A percentile compares a stretch with the other conserved stretches of the same genome.
Evolutionary conservation across 768 basidiomycete genomes (phyloP).

Genomic region (Phylloporus rhodoxanthus): DNA sequence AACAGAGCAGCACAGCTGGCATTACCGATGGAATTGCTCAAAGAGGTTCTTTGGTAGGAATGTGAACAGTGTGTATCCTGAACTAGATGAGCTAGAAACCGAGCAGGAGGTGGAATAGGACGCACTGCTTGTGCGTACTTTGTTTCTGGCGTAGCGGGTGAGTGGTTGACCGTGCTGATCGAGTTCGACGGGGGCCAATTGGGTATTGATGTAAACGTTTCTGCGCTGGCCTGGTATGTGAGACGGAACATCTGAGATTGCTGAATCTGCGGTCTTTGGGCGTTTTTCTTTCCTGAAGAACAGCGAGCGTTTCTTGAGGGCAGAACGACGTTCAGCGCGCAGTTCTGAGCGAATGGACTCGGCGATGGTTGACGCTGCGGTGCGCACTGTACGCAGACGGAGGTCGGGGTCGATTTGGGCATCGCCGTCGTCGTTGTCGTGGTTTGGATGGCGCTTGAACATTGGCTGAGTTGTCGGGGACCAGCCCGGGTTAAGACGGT

Average conservation of each 20-base stretch:
- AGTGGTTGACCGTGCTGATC: conserved; percentile 71
- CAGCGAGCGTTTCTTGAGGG: conserved; percentile 43
- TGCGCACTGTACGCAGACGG: conserved; percentile 85
- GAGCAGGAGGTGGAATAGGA: conserved; percentile 11
- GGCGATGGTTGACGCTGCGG: conserved; percentile 85
- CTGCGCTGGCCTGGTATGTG: conserved; percentile 51
- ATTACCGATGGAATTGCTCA: conserved; percentile 88
- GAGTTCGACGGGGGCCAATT: conserved; percentile 58
- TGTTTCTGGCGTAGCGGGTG: conserved; percentile 80
- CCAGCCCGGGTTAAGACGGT: conserved; percentile 14
- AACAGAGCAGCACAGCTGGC: neutral
- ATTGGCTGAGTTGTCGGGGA: conserved; percentile 21
- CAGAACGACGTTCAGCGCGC: conserved; percentile 51
- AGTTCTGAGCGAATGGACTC: conserved; percentile 80
- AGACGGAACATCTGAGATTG: conserved; percentile 22
- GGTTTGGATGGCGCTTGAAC: conserved; percentile 36
- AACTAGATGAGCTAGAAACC: neutral
- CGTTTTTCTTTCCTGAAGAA: conserved; percentile 57
- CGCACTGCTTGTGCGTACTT: conserved; percentile 90
- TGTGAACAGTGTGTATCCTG: conserved; percentile 86
- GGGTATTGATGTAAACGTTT: conserved; percentile 77
- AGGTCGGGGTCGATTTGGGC: conserved; percentile 76
- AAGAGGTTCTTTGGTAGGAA: conserved; percentile 93
- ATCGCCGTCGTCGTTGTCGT: conserved; percentile 63
- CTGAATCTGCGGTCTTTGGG: conserved; percentile 28